Conservation (phyloP, 116 monocot species). For the Phalaenopsis hybrid region DNA sequence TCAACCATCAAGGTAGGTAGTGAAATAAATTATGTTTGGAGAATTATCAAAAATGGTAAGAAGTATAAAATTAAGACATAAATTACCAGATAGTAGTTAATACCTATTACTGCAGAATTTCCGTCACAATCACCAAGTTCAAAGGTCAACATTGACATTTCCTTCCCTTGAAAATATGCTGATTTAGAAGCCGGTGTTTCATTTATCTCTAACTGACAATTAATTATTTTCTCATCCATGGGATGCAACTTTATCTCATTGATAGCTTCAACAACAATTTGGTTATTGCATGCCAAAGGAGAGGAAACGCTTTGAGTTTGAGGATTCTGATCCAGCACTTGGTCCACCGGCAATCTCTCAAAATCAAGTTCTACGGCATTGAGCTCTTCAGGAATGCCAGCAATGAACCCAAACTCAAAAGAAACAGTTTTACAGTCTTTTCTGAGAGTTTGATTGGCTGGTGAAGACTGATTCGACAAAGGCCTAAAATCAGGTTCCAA, state of each 20-base stretch:
- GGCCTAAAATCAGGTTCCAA: background rate
- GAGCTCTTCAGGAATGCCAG: background rate
- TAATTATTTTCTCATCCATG: constrained; percentile 1
- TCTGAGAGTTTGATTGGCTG: background rate
- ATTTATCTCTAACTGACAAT: background rate
- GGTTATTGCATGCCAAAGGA: background rate
- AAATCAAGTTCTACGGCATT: constrained; percentile 1
- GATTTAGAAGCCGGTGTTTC: background rate
- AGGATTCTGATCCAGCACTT: background rate
- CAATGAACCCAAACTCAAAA: background rate
- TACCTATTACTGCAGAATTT: constrained; percentile 10
- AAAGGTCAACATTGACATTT: background rate
- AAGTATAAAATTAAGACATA: background rate
- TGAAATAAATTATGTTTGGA: background rate
- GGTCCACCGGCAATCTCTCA: background rate
- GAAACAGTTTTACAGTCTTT: background rate
- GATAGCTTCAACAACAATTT: background rate
- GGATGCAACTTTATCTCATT: constrained; percentile 3
- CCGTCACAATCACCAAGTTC: background rate
- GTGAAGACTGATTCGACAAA: background rate
- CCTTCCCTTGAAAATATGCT: constrained; percentile 2
- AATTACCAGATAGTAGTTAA: background rate
- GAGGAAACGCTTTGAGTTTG: background rate
- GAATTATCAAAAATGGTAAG: background rate
- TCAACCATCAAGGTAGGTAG: background rate